Evolutionary conservation across 2,329 filamentous ascomycete genomes (phyloP).

Genomic region (Colletotrichum theobromicola): DNA sequence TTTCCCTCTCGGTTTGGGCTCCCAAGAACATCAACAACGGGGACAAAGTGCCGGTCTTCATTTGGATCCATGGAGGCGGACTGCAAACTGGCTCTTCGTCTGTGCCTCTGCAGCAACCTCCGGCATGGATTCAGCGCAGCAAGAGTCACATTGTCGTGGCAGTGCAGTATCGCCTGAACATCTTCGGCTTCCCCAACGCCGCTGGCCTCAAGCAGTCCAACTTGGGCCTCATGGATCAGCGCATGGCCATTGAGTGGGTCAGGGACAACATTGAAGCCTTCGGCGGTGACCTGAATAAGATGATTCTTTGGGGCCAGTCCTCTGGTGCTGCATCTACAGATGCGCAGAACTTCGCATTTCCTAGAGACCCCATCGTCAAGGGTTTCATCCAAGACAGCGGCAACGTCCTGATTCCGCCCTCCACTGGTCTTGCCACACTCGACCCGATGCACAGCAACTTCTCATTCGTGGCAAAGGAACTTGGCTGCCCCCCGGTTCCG

Average conservation of each 20-base stretch:
- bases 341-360: neutral
- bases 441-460: slow-evolving; percentile 30
- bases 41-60: slow-evolving; percentile 41
- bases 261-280: slow-evolving; percentile 62
- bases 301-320: neutral
- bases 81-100: slow-evolving; percentile 34
- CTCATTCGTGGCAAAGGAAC: slow-evolving; percentile 47
- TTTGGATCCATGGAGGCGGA: slow-evolving; percentile 63
- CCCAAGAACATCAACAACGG: neutral
- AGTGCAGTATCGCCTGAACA: slow-evolving; percentile 49
- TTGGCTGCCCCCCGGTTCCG: slow-evolving; percentile 32
- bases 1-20: slow-evolving; percentile 35
- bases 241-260: slow-evolving; percentile 65
- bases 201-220: slow-evolving; percentile 48
- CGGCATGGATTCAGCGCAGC: slow-evolving; percentile 43
- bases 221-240: slow-evolving; percentile 68
- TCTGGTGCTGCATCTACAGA: neutral
- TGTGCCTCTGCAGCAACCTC: slow-evolving; percentile 32
- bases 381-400: neutral
- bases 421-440: slow-evolving; percentile 33
- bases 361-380: fast-evolving
- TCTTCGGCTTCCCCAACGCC: slow-evolving; percentile 45
- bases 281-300: slow-evolving; percentile 53
- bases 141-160: slow-evolving; percentile 50
- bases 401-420: neutral